Evolutionary conservation across 2,329 filamentous ascomycete genomes (phyloP).

Genomic region (Penicillium sp.): DNA sequence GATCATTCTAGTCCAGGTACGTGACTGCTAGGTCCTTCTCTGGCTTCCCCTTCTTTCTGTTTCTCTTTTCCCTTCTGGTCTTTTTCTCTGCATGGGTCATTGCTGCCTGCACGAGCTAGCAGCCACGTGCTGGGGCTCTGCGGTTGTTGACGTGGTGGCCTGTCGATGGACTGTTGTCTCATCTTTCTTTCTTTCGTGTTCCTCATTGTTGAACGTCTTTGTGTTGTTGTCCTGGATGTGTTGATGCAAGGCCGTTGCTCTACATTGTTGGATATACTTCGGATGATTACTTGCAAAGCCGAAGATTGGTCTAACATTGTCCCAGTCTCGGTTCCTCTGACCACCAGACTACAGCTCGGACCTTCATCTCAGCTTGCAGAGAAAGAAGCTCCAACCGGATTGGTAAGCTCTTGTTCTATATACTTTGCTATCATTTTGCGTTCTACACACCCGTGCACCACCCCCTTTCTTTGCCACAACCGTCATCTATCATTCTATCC

Average conservation of each 20-base stretch:
- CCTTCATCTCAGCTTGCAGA: not conserved
- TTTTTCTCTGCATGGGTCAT: conserved; percentile 17
- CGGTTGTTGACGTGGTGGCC: conserved; percentile 2
- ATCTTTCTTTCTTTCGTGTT: not conserved
- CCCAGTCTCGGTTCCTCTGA: not conserved
- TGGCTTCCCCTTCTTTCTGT: conserved; percentile 8
- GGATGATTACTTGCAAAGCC: not conserved
- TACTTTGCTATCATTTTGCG: not conserved
- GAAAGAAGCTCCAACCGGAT: not conserved
- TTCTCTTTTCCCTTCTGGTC: not conserved
- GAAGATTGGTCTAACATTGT: not conserved
- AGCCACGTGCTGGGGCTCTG: conserved; percentile 24
- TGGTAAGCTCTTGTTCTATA: conserved; percentile 1
- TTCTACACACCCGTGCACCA: not conserved
- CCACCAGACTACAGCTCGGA: not conserved
- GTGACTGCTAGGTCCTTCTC: conserved; percentile 3
- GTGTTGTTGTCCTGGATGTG: not conserved
- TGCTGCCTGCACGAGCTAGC: conserved; percentile 11
- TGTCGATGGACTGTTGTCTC: not conserved
- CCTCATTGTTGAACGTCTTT: not conserved
- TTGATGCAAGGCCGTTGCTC: not conserved
- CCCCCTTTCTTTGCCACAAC: not conserved
- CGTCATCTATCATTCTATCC: not conserved
- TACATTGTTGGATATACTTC: not conserved
- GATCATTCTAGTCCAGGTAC: conserved; percentile 15